Conservation (phyloP, 148 eudicot genomes). For the Silene latifolia region DNA sequence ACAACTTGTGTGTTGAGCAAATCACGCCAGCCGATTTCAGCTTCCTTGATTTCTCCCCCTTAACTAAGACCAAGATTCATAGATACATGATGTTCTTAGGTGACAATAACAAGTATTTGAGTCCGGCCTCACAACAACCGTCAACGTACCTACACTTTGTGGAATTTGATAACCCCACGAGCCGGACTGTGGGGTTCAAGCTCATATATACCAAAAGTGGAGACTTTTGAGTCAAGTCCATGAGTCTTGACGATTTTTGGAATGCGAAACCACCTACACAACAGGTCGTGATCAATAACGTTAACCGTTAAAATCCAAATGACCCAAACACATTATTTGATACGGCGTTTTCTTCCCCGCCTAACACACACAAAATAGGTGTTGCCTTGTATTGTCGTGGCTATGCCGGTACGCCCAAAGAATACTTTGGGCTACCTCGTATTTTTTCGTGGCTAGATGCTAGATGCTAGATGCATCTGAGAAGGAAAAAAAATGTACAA, state of each 20-base stretch:
- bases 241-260: background rate
- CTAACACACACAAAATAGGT: background rate
- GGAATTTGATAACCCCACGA: background rate
- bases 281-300: too few relatives aligned
- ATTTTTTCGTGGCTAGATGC: background rate
- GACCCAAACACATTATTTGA: background rate
- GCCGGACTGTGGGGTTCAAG: background rate
- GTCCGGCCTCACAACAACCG: background rate
- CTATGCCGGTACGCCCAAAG: background rate
- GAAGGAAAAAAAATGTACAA: too few relatives aligned
- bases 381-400: background rate
- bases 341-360: background rate
- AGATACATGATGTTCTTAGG: background rate
- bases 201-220: background rate
- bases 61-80: background rate
- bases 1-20: constrained; percentile 11
- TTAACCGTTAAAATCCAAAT: too few relatives aligned
- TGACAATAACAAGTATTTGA: background rate
- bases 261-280: too few relatives aligned
- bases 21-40: too few relatives aligned
- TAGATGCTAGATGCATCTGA: background rate
- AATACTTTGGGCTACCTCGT: too few relatives aligned
- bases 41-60: too few relatives aligned
- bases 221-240: background rate
- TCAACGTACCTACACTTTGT: background rate